Base-by-base conservation (phyloP, 2,329 filamentous ascomycete species). In the Sporothrix dimorphospora region DNA sequence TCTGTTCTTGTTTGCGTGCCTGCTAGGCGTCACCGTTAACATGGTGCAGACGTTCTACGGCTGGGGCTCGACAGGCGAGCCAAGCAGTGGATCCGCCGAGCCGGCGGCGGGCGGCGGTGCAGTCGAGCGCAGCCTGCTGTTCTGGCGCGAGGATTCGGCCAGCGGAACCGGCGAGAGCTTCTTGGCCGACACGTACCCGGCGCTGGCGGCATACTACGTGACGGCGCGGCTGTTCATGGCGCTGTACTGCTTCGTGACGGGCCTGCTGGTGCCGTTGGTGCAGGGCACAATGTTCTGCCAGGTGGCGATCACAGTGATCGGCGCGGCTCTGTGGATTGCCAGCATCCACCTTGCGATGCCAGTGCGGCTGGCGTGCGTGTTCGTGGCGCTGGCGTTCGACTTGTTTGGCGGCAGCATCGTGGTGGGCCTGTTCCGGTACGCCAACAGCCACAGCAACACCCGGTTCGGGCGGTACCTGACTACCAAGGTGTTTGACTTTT, bases 11-110 rank as follows among this genome's bases (percentile, higher is more conserved):
- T 85, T 90, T 72, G 84, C 86, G 2, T 90, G 87, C 78, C 81
- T 91, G 6, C 81, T 91, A 34, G 89, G 82, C 3, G 87, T 88
- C 73, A 91, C 89, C 4, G 89, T 87, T 16, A 90, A 90, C 76
- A 90, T 90, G 82, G 84, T 85, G 11, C 83, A 87, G 59, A 84
- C 86, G 4, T 89, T 88, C 75, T 80, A 82, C 47, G 80, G 84
- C 5, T 78, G 77, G 53, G 65, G 27, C n/a, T 55, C 51, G 5
- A 21, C 47, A 7, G 57, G 57, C 27, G 55, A 34, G 12, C 45
- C n/a, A 34, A 38, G 38, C 38, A 5, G 45, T n/a, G 72, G 53
- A 14, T 14, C 40, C 24, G 45, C 45, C 11, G 59, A 53, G 38
- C 38, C 61, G 38, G 45, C 69, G 1, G n/a, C 61, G 2, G 51